A percentile compares a stretch with the other conserved stretches of the same genome.
phyloP scores from a whole-genome alignment of 1,284 basidiomycete genomes.

The Meira miltonrushii region DNA sequence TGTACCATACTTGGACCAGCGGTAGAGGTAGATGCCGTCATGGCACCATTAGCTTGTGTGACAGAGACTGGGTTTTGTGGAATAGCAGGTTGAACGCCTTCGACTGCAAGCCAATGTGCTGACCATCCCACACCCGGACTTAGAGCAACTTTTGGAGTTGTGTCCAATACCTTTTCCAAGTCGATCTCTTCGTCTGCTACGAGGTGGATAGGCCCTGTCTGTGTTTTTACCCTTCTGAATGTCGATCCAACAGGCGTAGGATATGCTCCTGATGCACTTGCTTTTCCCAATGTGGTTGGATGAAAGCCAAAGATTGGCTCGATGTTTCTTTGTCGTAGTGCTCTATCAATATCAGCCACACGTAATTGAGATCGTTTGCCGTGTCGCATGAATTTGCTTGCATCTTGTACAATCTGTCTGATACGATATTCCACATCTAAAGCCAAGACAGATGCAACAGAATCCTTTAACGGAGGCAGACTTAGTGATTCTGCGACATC shows the following conservation, averaged over 20 bases:
- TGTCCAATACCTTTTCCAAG: constrained; percentile 61
- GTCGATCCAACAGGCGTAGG: constrained; percentile 29
- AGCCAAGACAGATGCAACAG: constrained; percentile 76
- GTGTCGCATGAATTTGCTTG: constrained; percentile 92
- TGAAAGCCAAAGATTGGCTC: constrained; percentile 57
- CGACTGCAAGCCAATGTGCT: constrained; percentile 89
- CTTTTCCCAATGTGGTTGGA: constrained; percentile 28
- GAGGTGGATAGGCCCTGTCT: constrained; percentile 66
- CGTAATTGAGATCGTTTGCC: constrained; percentile 78
- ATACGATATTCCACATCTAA: constrained; percentile 95
- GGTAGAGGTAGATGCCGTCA: constrained; percentile 46
- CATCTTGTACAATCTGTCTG: constrained; percentile 91
- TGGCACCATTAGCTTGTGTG: constrained; percentile 1
- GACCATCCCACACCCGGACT: constrained; percentile 50
- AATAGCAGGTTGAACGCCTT: constrained; percentile 92
- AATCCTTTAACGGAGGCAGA: constrained; percentile 71
- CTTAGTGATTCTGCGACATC: constrained; percentile 87
- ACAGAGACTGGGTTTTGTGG: constrained; percentile 81
- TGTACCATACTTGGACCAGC: constrained; percentile 28
- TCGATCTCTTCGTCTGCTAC: constrained; percentile 97
- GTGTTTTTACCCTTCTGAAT: constrained; percentile 52
- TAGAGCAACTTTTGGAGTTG: constrained; percentile 37
- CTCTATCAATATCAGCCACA: constrained; percentile 86
- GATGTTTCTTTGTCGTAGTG: constrained; percentile 86
- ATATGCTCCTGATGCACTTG: constrained; percentile 19